A percentile compares a stretch with the other conserved stretches of the same genome.
Conservation (phyloP, 768 basidiomycete genomes). For the Rhizopogon vinicolor region DNA sequence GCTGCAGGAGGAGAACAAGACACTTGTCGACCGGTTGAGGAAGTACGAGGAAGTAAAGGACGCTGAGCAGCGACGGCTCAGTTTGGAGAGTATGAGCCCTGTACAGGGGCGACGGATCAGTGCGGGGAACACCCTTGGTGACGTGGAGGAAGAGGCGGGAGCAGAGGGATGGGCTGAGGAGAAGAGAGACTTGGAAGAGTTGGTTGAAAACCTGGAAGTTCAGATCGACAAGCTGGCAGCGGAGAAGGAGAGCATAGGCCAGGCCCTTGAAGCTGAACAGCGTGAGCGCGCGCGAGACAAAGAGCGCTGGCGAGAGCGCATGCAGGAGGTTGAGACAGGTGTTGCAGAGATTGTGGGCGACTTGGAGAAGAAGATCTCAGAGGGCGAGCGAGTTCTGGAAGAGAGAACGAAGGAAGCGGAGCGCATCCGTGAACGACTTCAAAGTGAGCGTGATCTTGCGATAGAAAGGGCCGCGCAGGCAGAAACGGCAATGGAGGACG, state of each 20-base stretch:
- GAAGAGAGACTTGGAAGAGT: slow-evolving; percentile 49
- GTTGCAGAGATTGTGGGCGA: slow-evolving; percentile 64
- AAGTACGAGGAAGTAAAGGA: slow-evolving; percentile 45
- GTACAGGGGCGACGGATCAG: slow-evolving; percentile 46
- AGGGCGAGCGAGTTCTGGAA: slow-evolving; percentile 45
- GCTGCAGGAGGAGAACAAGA: slow-evolving; percentile 82
- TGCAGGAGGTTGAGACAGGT: slow-evolving; percentile 66
- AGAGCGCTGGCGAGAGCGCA: slow-evolving; percentile 64
- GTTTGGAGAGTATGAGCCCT: slow-evolving; percentile 18
- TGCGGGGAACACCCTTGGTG: slow-evolving; percentile 46
- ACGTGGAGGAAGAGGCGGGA: slow-evolving; percentile 57
- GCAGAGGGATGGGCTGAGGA: slow-evolving; percentile 73
- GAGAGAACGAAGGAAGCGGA: slow-evolving; percentile 41
- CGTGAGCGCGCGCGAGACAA: slow-evolving; percentile 61
- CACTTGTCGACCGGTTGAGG: slow-evolving; percentile 49
- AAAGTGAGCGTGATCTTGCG: slow-evolving; percentile 52
- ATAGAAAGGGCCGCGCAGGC: slow-evolving; percentile 60
- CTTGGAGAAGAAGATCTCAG: slow-evolving; percentile 51
- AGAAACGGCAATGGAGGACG: slow-evolving; percentile 57
- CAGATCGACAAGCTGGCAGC: slow-evolving; percentile 35
- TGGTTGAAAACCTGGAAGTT: slow-evolving; percentile 32
- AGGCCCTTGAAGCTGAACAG: slow-evolving; percentile 49
- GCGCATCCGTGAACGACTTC: slow-evolving; percentile 37
- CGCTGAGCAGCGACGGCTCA: slow-evolving; percentile 21
- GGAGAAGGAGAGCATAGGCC: slow-evolving; percentile 43